phyloP scores from a whole-genome alignment of 345 rosid genomes.

The Salix caprea region DNA sequence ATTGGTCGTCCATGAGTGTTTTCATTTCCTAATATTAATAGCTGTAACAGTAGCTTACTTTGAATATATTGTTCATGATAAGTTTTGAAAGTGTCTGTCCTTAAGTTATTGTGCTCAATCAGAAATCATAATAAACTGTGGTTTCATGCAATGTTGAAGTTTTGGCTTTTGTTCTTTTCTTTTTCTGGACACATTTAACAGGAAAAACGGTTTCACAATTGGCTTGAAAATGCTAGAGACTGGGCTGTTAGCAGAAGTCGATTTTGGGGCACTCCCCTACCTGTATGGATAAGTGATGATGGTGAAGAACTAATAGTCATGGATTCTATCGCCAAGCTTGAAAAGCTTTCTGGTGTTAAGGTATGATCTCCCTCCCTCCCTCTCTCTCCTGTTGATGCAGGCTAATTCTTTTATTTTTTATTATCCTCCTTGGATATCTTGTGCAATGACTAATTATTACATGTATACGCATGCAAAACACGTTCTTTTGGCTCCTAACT shows the following conservation, averaged over 20 bases:
- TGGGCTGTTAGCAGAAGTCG: slow-evolving; percentile 98
- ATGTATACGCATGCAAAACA: no score
- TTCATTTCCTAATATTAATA: background rate
- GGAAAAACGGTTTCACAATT: slow-evolving; percentile 97
- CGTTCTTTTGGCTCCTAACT: background rate
- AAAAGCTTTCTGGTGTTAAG: slow-evolving; percentile 88
- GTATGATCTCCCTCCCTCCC: slow-evolving; percentile 30
- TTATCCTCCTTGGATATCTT: background rate
- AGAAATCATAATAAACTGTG: background rate
- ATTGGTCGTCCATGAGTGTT: background rate
- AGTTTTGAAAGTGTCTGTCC: background rate
- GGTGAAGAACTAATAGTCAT: slow-evolving; percentile 69
- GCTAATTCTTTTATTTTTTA: background rate
- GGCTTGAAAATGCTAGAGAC: slow-evolving; percentile 98
- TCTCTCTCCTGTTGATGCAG: background rate
- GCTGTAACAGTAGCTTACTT: background rate
- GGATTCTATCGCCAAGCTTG: slow-evolving; percentile 82
- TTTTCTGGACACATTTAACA: slow-evolving; percentile 19
- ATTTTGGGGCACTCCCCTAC: slow-evolving; percentile 99
- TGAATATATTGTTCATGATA: background rate
- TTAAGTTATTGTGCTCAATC: background rate
- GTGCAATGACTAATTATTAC: background rate
- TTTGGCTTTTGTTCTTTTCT: background rate
- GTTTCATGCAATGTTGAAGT: background rate
- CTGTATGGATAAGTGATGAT: slow-evolving; percentile 89